A percentile compares a stretch with the other conserved stretches of the same genome.
Evolutionary conservation across 2,329 filamentous ascomycete genomes (phyloP).

Genomic region (Neophaeococcomyces mojaviensis): DNA sequence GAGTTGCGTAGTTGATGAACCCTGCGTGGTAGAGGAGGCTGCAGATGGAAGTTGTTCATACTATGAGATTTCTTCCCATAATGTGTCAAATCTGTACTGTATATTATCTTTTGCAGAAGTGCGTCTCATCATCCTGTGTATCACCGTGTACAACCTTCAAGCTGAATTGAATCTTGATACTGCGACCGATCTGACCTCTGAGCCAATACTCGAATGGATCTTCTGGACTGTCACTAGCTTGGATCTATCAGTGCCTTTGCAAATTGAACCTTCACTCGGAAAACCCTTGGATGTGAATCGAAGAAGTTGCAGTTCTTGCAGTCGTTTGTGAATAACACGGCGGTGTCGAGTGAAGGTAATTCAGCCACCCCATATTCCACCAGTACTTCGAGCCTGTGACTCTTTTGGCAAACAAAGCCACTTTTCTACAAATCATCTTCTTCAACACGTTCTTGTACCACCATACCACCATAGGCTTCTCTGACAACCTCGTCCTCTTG

Average conservation of each 20-base stretch:
- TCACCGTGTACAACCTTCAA: too few relatives aligned
- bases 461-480: too few relatives aligned
- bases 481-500: too few relatives aligned
- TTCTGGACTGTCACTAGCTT: too few relatives aligned
- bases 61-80: neutral
- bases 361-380: neutral
- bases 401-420: too few relatives aligned
- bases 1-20: neutral
- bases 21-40: neutral
- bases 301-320: neutral
- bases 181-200: too few relatives aligned
- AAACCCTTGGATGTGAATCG: neutral
- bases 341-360: conserved; percentile 1
- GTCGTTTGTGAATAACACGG: neutral
- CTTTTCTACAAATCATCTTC: too few relatives aligned
- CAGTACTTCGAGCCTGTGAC: too few relatives aligned
- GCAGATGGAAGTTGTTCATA: neutral
- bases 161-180: too few relatives aligned
- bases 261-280: neutral
- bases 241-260: too few relatives aligned
- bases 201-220: too few relatives aligned
- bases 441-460: too few relatives aligned
- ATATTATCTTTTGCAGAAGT: neutral
- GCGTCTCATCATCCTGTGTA: neutral
- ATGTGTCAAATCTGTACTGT: neutral